Evolutionary conservation across 805 yeast genomes (phyloP), one percentile per base, ranked within the genome.

Genomic region (Tetrapisispora pingtungensis): DNA sequence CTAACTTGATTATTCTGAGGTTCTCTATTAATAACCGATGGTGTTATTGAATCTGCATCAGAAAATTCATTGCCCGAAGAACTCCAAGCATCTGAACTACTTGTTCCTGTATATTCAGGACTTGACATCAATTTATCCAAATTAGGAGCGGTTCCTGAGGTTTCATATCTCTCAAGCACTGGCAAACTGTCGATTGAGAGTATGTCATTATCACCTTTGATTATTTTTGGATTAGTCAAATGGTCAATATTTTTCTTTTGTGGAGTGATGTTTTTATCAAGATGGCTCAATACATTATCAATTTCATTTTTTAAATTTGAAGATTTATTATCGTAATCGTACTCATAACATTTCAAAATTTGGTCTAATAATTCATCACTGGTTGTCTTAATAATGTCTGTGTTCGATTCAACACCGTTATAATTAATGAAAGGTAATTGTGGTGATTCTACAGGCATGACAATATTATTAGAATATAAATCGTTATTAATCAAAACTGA

Each of bases 341-440:
- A 36, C n/a, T 46, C 22, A 22, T 59, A 61, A 12, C 57, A 58
- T 3, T 53, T 49, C 17, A 61, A 31, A 10, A 61, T 59, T 40
- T 61, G 63, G 40, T 61, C 59, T 38, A 56, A 51, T 10, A 59
- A 40, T 12, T 46, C 22, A 20, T 58, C 64, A 37, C 57, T 57
- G 12, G 46, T 34, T 27, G 49, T 47, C 38, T 49, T 50, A 1
- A 10, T 22, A 2, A 34, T 28, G 2, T 19, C 19, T 2, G 8
- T 13, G 14, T 34, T 34, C 8, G 34, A 7, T 10, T 33, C n/a
- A 2, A 7, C 10, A 22, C 26, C 26, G 26, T 22, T 22, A 22
- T 32, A n/a, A 5, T n/a, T 6, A n/a, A n/a, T 6, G n/a, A 38
- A n/a, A 6, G 35, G 39, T 17, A 20, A 2, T 3, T 32, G 6